Conservation (phyloP, 345 rosid genomes). For the Hirschfeldia incana region DNA sequence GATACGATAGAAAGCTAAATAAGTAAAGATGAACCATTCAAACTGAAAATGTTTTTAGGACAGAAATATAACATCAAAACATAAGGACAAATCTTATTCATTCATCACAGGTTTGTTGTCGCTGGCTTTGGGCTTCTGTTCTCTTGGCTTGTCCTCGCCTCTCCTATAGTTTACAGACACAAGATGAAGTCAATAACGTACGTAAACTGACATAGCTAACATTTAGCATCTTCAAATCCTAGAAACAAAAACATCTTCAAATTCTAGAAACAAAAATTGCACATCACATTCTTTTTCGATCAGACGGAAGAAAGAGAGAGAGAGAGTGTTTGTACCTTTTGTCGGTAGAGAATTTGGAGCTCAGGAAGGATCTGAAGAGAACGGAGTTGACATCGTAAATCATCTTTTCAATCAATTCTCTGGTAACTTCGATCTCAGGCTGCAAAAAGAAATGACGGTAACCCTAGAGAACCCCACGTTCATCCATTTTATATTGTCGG, state of each 20-base stretch:
- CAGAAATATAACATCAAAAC: not conserved
- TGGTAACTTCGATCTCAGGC: conserved; percentile 13
- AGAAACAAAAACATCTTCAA: not conserved
- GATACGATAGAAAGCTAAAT: not conserved
- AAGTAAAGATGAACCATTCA: not conserved
- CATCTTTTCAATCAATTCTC: conserved; percentile 43
- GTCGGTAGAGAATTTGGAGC: conserved; percentile 93
- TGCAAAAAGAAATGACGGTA: not conserved
- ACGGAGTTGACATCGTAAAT: conserved; percentile 96
- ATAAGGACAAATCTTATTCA: not conserved
- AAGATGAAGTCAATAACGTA: not conserved
- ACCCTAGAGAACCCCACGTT: not conserved
- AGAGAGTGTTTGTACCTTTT: conserved; percentile 55
- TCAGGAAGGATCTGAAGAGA: conserved; percentile 89
- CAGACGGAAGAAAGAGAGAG: not conserved
- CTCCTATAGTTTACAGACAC: conserved; percentile 51
- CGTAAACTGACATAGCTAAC: not conserved
- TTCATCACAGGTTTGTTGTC: conserved; percentile 99
- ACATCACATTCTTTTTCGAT: not conserved
- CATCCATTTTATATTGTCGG: conserved; percentile 20
- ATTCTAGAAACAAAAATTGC: not conserved
- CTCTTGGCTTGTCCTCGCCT: conserved; percentile 93
- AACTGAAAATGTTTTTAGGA: not conserved
- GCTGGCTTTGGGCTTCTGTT: conserved; percentile 81
- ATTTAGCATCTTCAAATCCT: not conserved